Percentiles rank a stretch among this genome's conserved stretches.
Evolutionary conservation across 2,329 filamentous ascomycete species (phyloP).

Genomic region (Phyllosticta citrichinensis): DNA sequence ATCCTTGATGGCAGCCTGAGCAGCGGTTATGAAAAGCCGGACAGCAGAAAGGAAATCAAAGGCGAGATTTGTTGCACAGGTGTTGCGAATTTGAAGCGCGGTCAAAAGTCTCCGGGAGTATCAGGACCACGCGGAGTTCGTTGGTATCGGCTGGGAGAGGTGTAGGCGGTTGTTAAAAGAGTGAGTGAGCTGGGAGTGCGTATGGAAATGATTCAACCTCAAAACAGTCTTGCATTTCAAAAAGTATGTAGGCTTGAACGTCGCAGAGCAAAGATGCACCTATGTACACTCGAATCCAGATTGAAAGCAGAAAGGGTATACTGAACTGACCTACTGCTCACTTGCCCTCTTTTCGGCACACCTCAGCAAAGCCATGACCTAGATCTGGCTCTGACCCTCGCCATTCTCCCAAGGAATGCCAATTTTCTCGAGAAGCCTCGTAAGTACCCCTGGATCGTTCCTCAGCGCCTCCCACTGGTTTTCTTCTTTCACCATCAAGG

Average conservation of each 20-base stretch:
- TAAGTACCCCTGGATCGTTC: slow-evolving; percentile 30
- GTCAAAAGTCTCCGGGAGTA: too few species aligned
- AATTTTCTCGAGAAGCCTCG: slow-evolving; percentile 32
- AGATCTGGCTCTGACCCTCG: neutral
- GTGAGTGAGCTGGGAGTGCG: neutral
- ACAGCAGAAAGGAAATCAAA: too few species aligned
- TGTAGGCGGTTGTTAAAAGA: neutral
- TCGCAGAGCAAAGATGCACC: neutral
- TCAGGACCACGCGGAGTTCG: too few species aligned
- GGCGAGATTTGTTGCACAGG: too few species aligned
- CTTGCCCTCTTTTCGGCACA: neutral
- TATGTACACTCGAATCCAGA: neutral
- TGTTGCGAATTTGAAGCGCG: too few species aligned
- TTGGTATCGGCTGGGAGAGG: too few species aligned
- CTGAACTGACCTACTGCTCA: neutral
- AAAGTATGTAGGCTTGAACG: neutral
- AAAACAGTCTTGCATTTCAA: neutral
- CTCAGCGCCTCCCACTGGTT: slow-evolving; percentile 43
- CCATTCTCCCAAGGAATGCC: slow-evolving; percentile 20
- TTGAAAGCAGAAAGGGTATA: neutral
- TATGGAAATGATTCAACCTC: neutral
- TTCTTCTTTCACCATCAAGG: slow-evolving; percentile 48
- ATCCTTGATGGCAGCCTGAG: too few species aligned
- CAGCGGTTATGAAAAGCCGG: too few species aligned
- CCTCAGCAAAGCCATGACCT: neutral